Percentiles rank a stretch among this genome's conserved stretches.
phyloP scores from a whole-genome alignment of 208 protist species.

The Crithidia sp. region DNA sequence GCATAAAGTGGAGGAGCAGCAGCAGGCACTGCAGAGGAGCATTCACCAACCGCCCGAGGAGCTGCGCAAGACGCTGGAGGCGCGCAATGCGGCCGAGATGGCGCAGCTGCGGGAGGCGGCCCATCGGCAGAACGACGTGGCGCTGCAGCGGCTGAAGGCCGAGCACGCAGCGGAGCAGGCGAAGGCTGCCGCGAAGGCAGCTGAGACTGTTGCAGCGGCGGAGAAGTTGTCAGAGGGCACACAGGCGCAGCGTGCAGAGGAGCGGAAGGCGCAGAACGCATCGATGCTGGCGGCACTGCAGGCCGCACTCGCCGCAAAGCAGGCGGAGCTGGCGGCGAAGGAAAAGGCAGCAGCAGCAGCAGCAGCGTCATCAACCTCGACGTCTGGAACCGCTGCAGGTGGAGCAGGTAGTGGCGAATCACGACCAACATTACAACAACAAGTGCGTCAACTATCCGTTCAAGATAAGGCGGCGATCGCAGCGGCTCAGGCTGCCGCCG shows the following conservation, averaged over 20 bases:
- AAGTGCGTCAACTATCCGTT: neutral
- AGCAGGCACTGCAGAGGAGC: constrained; percentile 24
- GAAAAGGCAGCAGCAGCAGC: constrained; percentile 12
- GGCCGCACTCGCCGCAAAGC: constrained; percentile 19
- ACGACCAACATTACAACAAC: neutral
- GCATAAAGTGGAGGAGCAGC: constrained; percentile 28
- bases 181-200: constrained; percentile 15
- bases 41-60: constrained; percentile 29
- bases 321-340: constrained; percentile 19
- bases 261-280: constrained; percentile 13
- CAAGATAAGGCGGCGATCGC: constrained; percentile 18
- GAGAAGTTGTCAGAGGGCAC: constrained; percentile 17
- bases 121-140: constrained; percentile 22
- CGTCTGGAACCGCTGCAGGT: no score
- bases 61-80: constrained; percentile 30
- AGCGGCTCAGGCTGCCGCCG: constrained; percentile 24
- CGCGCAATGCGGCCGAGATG: constrained; percentile 27
- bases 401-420: no score
- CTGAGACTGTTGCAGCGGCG: constrained; percentile 12
- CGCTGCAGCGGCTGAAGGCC: constrained; percentile 11
- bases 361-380: neutral
- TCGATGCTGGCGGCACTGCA: constrained; percentile 27
- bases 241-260: constrained; percentile 16
- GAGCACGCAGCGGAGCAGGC: constrained; percentile 34
- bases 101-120: constrained; percentile 30